Percentiles rank a stretch among this genome's conserved stretches.
These are phyloP conservation scores for Hyaloscypha finlandica DNA, from an alignment of 495 filamentous ascomycete genomes.

Conservation along the genomic window DNA sequence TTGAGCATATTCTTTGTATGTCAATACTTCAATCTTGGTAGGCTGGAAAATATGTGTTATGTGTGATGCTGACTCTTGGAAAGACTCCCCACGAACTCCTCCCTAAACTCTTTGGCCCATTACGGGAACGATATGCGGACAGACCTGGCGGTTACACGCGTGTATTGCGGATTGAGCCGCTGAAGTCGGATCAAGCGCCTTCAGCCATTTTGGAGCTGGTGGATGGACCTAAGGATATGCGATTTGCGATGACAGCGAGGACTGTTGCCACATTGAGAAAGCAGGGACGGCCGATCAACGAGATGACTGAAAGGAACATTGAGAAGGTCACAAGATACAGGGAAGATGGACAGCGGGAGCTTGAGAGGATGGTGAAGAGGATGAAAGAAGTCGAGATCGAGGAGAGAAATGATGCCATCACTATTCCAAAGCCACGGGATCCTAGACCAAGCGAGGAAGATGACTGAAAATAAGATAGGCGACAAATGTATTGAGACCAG, in stretches of 20 bases:
- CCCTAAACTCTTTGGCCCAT: constrained; percentile 83
- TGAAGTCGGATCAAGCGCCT: constrained; percentile 75
- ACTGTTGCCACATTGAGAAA: constrained; percentile 66
- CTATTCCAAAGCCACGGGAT: constrained; percentile 3
- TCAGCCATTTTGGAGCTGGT: constrained; percentile 95
- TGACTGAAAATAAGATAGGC: constrained; percentile 7
- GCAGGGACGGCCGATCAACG: constrained; percentile 53
- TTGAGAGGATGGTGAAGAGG: constrained; percentile 72
- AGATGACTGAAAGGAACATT: constrained; percentile 76
- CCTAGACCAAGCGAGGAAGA: background rate
- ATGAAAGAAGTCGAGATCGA: constrained; percentile 46
- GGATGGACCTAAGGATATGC: constrained; percentile 92
- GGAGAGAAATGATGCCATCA: constrained; percentile 30
- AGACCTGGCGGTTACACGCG: constrained; percentile 93
- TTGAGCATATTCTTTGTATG: constrained; percentile 81
- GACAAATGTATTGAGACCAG: background rate
- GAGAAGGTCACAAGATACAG: constrained; percentile 83
- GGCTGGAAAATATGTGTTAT: constrained; percentile 72
- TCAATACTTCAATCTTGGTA: constrained; percentile 38
- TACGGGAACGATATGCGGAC: constrained; percentile 76
- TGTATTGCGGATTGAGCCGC: constrained; percentile 79
- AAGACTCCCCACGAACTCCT: constrained; percentile 50
- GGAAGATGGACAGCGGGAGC: constrained; percentile 59
- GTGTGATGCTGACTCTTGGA: constrained; percentile 56
- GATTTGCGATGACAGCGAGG: constrained; percentile 88